Evolutionary conservation across 2,329 filamentous ascomycete genomes (phyloP).

Genomic region (Pseudogymnoascus sp.): DNA sequence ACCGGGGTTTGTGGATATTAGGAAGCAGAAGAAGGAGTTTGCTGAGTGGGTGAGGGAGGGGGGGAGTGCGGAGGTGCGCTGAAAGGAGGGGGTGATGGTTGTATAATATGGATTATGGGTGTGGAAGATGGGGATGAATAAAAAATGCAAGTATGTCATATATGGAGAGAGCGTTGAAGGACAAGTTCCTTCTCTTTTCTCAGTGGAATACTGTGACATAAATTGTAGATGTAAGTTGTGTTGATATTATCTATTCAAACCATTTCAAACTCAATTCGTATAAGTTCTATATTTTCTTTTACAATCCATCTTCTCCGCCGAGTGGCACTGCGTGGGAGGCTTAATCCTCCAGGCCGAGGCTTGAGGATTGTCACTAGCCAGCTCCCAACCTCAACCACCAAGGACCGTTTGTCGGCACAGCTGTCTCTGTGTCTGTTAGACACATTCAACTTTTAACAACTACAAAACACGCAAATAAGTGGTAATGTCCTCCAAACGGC

Average conservation of each 20-base stretch:
- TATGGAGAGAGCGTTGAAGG: background rate
- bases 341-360: background rate
- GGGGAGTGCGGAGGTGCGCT: conserved; percentile 12
- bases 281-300: background rate
- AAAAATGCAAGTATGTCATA: conserved; percentile 9
- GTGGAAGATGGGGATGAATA: background rate
- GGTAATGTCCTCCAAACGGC: background rate
- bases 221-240: background rate
- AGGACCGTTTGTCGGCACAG: too few species aligned
- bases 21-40: conserved; percentile 72
- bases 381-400: background rate
- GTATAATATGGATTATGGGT: background rate
- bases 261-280: background rate
- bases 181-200: too few species aligned
- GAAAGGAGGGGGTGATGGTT: background rate
- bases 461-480: background rate
- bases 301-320: background rate
- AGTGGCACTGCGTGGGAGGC: background rate
- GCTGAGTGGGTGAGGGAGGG: conserved; percentile 56
- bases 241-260: background rate
- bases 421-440: background rate
- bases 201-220: background rate
- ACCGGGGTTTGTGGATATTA: conserved; percentile 79
- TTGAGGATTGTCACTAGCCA: background rate
- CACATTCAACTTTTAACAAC: background rate